phyloP scores from a whole-genome alignment of 1,284 basidiomycete genomes.

The Ganoderma leucocontextum region DNA sequence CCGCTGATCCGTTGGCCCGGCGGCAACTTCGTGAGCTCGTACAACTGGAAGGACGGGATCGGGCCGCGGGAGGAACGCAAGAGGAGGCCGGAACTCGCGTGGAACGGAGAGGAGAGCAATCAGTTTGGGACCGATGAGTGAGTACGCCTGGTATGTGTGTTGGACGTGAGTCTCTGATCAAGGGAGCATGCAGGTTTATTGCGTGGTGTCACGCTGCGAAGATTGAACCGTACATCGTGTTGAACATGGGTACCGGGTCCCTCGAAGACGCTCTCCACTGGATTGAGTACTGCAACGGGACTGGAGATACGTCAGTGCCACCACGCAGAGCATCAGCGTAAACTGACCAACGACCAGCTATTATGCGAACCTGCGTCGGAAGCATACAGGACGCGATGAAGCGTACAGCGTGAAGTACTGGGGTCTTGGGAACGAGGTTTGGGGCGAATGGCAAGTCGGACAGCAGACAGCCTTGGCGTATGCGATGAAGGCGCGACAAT shows the following conservation, averaged over 20 bases:
- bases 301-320: conserved; percentile 40
- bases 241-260: conserved; percentile 74
- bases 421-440: conserved; percentile 57
- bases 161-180: not conserved
- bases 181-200: conserved; percentile 49
- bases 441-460: conserved; percentile 75
- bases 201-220: conserved; percentile 56
- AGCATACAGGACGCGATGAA: conserved; percentile 62
- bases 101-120: conserved; percentile 70
- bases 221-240: conserved; percentile 67
- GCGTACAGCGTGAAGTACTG: conserved; percentile 55
- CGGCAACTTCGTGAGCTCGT: conserved; percentile 66
- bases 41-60: conserved; percentile 74
- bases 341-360: conserved; percentile 44
- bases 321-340: conserved; percentile 28
- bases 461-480: conserved; percentile 67
- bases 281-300: conserved; percentile 73
- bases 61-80: conserved; percentile 62
- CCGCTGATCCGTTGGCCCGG: conserved; percentile 71
- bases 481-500: conserved; percentile 64
- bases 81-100: conserved; percentile 69
- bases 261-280: conserved; percentile 70
- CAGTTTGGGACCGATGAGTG: conserved; percentile 69
- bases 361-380: conserved; percentile 68
- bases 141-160: not conserved